phyloP scores from a whole-genome alignment of 208 protist species.

The Trypanosoma lewisi region DNA sequence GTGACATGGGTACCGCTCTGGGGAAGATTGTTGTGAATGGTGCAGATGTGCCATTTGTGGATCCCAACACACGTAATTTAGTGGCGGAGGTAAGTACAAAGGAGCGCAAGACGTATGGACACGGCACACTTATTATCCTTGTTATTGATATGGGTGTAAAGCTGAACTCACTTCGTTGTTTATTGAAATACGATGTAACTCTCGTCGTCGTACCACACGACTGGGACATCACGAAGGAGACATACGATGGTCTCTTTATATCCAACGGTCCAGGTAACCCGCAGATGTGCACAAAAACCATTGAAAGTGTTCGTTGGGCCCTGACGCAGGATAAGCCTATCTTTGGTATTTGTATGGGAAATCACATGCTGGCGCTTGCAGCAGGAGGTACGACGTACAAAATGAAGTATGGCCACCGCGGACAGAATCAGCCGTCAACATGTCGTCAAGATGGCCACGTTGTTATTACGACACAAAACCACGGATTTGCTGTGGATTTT shows the following conservation, averaged over 20 bases:
- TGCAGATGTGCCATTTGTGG: constrained; percentile 81
- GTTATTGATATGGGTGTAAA: constrained; percentile 95
- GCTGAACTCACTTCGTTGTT: constrained; percentile 93
- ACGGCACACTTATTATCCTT: constrained; percentile 84
- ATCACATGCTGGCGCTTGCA: constrained; percentile 96
- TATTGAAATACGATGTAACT: constrained; percentile 87
- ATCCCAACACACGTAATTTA: constrained; percentile 95
- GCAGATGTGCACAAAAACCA: constrained; percentile 86
- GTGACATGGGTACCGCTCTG: constrained; percentile 91
- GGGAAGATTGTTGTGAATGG: constrained; percentile 86
- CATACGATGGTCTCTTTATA: constrained; percentile 98
- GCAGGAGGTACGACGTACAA: constrained; percentile 94
- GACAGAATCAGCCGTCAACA: constrained; percentile 98
- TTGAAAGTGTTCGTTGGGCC: constrained; percentile 92
- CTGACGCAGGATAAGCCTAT: constrained; percentile 91
- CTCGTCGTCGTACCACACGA: constrained; percentile 90
- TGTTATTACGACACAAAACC: constrained; percentile 98
- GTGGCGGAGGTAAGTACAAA: constrained; percentile 94
- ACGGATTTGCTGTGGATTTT: constrained; percentile 97
- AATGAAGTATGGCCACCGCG: constrained; percentile 99
- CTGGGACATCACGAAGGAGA: constrained; percentile 94
- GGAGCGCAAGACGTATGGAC: constrained; percentile 72
- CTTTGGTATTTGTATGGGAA: constrained; percentile 99
- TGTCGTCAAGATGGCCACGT: constrained; percentile 81
- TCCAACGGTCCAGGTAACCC: constrained; percentile 95